Evolutionary conservation across 139 green algal genomes (phyloP), one percentile per base, ranked within the genome.

Genomic region (Picochlorum sp.): DNA sequence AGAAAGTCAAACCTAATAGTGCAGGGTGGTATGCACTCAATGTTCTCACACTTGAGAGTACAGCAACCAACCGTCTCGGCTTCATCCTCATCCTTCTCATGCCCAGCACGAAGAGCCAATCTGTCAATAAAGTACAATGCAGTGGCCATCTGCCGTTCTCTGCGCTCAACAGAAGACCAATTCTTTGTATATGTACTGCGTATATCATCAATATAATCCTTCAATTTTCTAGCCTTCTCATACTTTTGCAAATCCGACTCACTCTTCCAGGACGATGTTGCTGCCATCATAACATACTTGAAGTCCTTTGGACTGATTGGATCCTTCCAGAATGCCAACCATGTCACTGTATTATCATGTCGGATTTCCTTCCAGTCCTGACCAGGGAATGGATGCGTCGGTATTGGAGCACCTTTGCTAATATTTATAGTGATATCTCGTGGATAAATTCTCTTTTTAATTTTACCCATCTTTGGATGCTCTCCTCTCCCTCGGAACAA

Each of bases 401-500:
- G 90, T 7, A 96, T 66, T 2, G 83, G 77, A 56, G 74, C 78
- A 24, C 75, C 78, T 74, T 80, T 74, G n/a, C 89, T 84, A 28
- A 99, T 95, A 87, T 99, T 99, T 79, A 99, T 95, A 38, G 83
- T 94, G 67, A 99, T 91, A 74, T 99, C 92, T 1, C 86, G 76
- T 0, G 94, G 94, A 75, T 95, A 96, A 56, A 99, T 86, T 41
- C 94, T 82, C 61, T 69, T 75, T 82, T 99, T 99, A 63, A 98
- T 81, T 58, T 83, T 93, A 62, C 94, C 94, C 94, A 98, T 98
- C 73, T 91, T 95, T 7, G 94, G 94, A 76, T 99, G 94, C 79
- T 99, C 94, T 2, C 94, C 94, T 11, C 94, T 87, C 4, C 94
- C 94, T 3, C 94, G 75, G 85, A 99, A 99, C 71, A 99, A 82